Percentiles rank a stretch among this genome's conserved stretches.
These are phyloP conservation scores for Colletotrichum tanaceti DNA, from an alignment of 2,329 filamentous ascomycete species.

Conservation along the genomic window DNA sequence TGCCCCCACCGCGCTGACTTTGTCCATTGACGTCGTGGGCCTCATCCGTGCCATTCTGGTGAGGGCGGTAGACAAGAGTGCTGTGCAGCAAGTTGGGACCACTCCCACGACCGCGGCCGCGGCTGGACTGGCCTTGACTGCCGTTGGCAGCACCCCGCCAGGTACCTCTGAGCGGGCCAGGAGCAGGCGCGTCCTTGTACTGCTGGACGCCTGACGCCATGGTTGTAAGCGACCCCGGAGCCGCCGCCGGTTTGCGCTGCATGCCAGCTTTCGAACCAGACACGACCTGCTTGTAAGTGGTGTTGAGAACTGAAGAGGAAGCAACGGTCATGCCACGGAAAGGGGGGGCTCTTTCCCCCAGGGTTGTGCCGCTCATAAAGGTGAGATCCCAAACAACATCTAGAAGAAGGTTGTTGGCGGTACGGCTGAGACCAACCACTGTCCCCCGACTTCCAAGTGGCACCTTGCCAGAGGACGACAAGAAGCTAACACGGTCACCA, in stretches of 20 bases:
- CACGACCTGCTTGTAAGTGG: constrained; percentile 84
- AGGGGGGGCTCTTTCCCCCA: constrained; percentile 88
- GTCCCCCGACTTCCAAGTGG: constrained; percentile 93
- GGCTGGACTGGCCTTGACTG: constrained; percentile 50
- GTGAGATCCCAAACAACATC: constrained; percentile 94
- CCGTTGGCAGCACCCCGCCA: constrained; percentile 68
- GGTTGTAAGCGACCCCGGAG: constrained; percentile 63
- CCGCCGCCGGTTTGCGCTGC: constrained; percentile 62
- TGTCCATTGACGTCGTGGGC: constrained; percentile 48
- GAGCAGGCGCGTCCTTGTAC: constrained; percentile 67
- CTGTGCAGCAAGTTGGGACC: constrained; percentile 61
- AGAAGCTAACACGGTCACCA: constrained; percentile 93
- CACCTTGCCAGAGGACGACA: constrained; percentile 91
- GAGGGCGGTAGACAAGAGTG: constrained; percentile 63
- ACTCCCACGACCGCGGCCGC: constrained; percentile 49
- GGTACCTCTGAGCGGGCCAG: constrained; percentile 63
- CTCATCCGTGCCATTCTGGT: constrained; percentile 46
- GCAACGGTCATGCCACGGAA: constrained; percentile 96
- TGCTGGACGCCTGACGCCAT: constrained; percentile 71
- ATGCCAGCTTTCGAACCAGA: constrained; percentile 70
- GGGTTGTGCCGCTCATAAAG: constrained; percentile 96
- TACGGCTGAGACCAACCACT: constrained; percentile 93
- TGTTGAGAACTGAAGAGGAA: constrained; percentile 87
- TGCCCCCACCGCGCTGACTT: constrained; percentile 43
- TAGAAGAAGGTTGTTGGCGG: constrained; percentile 81